Base-by-base conservation (phyloP, 2,329 filamentous ascomycete species). In the Cercospora sesami region DNA sequence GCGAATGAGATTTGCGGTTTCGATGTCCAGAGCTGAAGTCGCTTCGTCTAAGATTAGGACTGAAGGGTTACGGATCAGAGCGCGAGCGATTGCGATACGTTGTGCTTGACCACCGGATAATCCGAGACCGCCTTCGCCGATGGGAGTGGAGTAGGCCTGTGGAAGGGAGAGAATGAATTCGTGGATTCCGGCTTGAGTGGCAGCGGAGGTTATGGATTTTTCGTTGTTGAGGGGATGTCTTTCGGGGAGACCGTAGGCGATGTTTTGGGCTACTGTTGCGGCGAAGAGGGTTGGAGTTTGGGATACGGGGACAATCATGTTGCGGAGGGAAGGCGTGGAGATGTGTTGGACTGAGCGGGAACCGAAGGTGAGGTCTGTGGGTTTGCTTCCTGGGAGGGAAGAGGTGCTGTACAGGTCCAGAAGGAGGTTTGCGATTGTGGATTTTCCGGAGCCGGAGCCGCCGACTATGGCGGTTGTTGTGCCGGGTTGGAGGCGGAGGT, bases 401-500 rank as follows among this genome's bases (percentile, higher is more conserved):
- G 0, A 95, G 85, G 21, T 94, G 80, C 0, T 97, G 75, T 95
- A 93, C 0, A 97, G 83, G 0, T 90, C 87, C 4, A 96, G 81
- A 0, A 98, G 82, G 0, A 98, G 81, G 0, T 90, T 87, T 0
- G 90, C 85, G 39, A 97, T 84, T 0, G 94, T 97, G 14, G 91
- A 94, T 80, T 99, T 98, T 0, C 95, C 94, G n/a, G 90, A 92
- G 0, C 95, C 94, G 0, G 93, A 97, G 0, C 86, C 81, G 0
- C 94, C 94, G 2, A 96, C 93, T 21, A 98, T 87, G 2, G 92
- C 93, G 0, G 89, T 89, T 72, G 87, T 91, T 4, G 86, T 87
- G 23, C 89, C 88, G 0, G 85, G 78, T 1, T 83, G 76, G 62
- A 97, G 86, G 0, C 79, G 81, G 7, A 97, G 81, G n/a, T 83